phyloP scores from a whole-genome alignment of 2,329 filamentous ascomycete species.

The Teratosphaeria nubilosa region DNA sequence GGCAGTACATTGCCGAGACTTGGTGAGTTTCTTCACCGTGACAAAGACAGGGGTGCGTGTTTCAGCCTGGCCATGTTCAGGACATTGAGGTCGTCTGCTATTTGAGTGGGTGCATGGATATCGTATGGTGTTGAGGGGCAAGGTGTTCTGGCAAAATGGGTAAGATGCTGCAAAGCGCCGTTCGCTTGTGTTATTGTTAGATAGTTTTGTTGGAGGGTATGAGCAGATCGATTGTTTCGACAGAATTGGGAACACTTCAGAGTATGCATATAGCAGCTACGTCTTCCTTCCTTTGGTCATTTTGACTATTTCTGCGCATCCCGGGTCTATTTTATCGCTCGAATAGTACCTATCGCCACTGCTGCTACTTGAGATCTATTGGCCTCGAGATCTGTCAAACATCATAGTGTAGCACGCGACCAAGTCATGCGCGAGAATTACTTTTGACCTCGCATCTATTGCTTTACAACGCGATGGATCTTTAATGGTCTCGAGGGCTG shows the following conservation, averaged over 20 bases:
- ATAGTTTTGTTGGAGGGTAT: not conserved
- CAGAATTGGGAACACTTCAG: not conserved
- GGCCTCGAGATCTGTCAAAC: too few species aligned
- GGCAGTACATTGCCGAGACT: conserved; percentile 79
- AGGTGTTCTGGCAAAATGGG: not conserved
- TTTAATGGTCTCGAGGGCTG: too few species aligned
- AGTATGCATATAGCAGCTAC: too few species aligned
- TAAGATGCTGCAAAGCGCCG: not conserved
- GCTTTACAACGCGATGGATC: too few species aligned
- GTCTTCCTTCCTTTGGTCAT: too few species aligned
- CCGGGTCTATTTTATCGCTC: too few species aligned
- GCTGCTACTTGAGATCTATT: too few species aligned
- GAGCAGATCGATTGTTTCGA: not conserved
- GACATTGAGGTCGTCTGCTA: not conserved
- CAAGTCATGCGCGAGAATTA: too few species aligned
- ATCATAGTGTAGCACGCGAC: too few species aligned
- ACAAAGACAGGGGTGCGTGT: not conserved
- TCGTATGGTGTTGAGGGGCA: not conserved
- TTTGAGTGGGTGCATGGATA: not conserved
- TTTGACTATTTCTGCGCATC: too few species aligned
- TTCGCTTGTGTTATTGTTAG: not conserved
- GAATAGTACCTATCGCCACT: too few species aligned
- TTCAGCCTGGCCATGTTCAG: not conserved
- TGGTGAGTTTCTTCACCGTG: conserved; percentile 13
- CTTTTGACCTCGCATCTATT: too few species aligned